A percentile compares a stretch with the other conserved stretches of the same genome.
These are phyloP conservation scores for Talaromyces sp. DNA, from an alignment of 2,329 filamentous ascomycete species.

Conservation along the genomic window DNA sequence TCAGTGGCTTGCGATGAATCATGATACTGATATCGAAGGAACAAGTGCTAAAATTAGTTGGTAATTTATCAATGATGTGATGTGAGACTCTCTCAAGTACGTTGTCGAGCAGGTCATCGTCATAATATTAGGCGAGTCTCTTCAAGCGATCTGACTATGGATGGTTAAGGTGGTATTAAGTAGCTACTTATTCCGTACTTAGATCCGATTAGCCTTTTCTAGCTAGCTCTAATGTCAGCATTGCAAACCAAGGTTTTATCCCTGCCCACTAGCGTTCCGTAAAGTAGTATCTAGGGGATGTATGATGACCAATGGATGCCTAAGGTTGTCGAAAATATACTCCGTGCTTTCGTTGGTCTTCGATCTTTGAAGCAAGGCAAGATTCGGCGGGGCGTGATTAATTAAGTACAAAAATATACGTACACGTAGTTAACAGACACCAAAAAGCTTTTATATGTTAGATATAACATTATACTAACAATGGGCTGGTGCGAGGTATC, in stretches of 20 bases:
- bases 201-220: neutral
- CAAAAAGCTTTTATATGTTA: too few relatives aligned
- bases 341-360: too few relatives aligned
- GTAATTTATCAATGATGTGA: neutral
- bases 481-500: too few relatives aligned
- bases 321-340: neutral
- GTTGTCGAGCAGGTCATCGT: neutral
- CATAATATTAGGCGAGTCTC: neutral
- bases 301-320: neutral
- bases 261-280: neutral
- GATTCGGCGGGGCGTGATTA: too few relatives aligned
- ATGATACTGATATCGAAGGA: neutral
- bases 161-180: neutral
- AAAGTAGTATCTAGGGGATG: neutral
- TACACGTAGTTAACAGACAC: too few relatives aligned
- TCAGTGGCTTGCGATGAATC: too few relatives aligned
- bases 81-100: neutral
- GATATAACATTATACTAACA: too few relatives aligned
- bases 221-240: neutral
- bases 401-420: too few relatives aligned
- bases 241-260: neutral
- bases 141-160: neutral
- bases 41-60: neutral
- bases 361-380: too few relatives aligned
- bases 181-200: neutral